Conservation (phyloP, 768 basidiomycete species). For the Tremella yokohamensis region DNA sequence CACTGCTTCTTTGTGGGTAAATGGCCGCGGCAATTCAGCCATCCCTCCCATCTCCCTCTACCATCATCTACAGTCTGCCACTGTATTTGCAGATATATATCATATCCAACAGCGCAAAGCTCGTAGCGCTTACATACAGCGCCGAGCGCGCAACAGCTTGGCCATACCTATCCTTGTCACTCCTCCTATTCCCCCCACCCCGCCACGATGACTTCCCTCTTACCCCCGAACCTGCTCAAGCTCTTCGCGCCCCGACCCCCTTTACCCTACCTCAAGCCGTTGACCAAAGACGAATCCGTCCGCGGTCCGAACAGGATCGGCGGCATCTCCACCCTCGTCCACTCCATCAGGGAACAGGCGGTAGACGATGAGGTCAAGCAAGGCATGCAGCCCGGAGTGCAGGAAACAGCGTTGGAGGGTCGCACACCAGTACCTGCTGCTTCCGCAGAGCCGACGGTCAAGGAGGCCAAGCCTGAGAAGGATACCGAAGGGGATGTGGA, state of each 20-base stretch:
- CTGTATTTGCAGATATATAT: too few relatives aligned
- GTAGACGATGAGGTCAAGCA: constrained; percentile 53
- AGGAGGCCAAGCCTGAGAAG: constrained; percentile 4
- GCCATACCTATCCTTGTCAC: too few relatives aligned
- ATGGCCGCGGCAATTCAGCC: too few relatives aligned
- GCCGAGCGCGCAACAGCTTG: too few relatives aligned
- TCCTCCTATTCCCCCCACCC: too few relatives aligned
- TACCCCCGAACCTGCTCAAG: constrained; percentile 93
- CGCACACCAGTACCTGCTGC: too few relatives aligned
- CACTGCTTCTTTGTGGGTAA: too few relatives aligned
- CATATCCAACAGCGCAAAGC: too few relatives aligned
- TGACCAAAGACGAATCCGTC: constrained; percentile 76
- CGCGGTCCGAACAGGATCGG: constrained; percentile 65
- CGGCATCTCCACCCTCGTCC: constrained; percentile 74
- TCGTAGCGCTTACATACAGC: too few relatives aligned
- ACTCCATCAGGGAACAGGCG: constrained; percentile 69
- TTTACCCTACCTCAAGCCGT: constrained; percentile 77
- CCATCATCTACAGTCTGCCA: too few relatives aligned
- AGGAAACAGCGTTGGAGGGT: constrained; percentile 13
- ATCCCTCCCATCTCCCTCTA: too few relatives aligned
- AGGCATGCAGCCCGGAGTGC: constrained; percentile 20
- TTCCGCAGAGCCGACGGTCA: not conserved
- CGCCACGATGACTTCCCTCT: constrained; percentile 46
- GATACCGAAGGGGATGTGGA: constrained; percentile 10
- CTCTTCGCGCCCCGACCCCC: constrained; percentile 92